Percentiles rank a stretch among this genome's conserved stretches.
Evolutionary conservation across 495 filamentous ascomycete genomes (phyloP).

Genomic region (Cercophora newfieldiana): DNA sequence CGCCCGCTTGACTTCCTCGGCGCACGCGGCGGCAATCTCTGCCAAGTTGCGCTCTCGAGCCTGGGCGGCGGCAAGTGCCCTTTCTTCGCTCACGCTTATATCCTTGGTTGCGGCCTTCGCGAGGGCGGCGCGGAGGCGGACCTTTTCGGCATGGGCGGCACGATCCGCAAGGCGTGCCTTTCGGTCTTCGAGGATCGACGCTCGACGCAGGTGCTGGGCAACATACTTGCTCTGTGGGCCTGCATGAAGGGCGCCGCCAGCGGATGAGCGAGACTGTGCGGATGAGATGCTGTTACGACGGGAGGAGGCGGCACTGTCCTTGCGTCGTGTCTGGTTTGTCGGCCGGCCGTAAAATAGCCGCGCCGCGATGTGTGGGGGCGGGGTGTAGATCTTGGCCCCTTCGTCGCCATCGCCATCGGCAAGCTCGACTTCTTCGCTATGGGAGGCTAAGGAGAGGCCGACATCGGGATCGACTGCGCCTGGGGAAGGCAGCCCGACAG

Average conservation of each 20-base stretch:
- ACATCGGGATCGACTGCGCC: conserved; percentile 32
- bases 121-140: conserved; percentile 84
- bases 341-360: conserved; percentile 70
- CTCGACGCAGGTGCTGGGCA: conserved; percentile 85
- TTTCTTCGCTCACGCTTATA: conserved; percentile 68
- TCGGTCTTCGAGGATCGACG: conserved; percentile 87
- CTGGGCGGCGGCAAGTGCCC: conserved; percentile 85
- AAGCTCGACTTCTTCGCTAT: conserved; percentile 39
- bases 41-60: conserved; percentile 88
- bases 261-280: conserved; percentile 67
- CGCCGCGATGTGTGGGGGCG: conserved; percentile 81
- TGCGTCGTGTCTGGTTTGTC: conserved; percentile 64
- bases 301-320: conserved; percentile 82
- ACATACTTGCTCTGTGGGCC: conserved; percentile 76
- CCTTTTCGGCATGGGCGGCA: conserved; percentile 93
- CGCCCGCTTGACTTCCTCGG: conserved; percentile 90
- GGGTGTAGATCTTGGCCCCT: conserved; percentile 52
- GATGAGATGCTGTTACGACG: conserved; percentile 90
- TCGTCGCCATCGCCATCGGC: conserved; percentile 25
- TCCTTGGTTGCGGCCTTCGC: conserved; percentile 72
- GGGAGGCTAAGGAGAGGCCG: conserved; percentile 37
- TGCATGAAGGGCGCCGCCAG: conserved; percentile 59
- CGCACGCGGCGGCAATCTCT: conserved; percentile 90
- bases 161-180: conserved; percentile 92
- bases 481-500: conserved; percentile 38